Evolutionary conservation across 2,329 filamentous ascomycete genomes (phyloP).

Genomic region (Hypomyces perniciosus): DNA sequence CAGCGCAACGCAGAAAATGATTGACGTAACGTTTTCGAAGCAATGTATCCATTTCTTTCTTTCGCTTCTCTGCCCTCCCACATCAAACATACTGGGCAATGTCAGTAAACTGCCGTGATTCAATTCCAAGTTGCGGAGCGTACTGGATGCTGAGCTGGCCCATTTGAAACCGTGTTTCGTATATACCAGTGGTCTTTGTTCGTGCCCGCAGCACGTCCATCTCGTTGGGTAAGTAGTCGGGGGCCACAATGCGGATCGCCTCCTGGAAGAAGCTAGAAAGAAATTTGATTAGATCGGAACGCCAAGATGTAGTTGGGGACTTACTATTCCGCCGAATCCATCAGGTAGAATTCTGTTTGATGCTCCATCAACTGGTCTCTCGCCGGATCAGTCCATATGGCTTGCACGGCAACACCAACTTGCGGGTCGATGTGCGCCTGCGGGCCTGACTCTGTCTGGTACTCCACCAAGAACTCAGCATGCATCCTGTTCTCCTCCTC

Average conservation of each 20-base stretch:
- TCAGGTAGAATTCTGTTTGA: constrained; percentile 96
- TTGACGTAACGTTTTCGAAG: constrained; percentile 98
- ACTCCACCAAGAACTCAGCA: constrained; percentile 76
- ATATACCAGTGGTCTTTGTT: constrained; percentile 98
- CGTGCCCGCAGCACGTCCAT: constrained; percentile 91
- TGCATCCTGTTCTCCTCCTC: constrained; percentile 65
- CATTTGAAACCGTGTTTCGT: constrained; percentile 98
- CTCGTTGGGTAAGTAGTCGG: constrained; percentile 86
- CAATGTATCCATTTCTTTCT: constrained; percentile 99
- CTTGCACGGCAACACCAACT: constrained; percentile 76
- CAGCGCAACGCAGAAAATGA: constrained; percentile 96
- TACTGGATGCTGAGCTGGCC: constrained; percentile 98
- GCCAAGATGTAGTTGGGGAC: constrained; percentile 27
- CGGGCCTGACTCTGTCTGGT: constrained; percentile 85
- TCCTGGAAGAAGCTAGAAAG: constrained; percentile 84
- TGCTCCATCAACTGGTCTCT: constrained; percentile 81
- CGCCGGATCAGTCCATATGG: constrained; percentile 85
- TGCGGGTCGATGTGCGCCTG: constrained; percentile 75
- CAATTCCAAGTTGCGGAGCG: constrained; percentile 27
- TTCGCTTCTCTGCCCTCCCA: constrained; percentile 93
- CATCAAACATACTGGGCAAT: constrained; percentile 85
- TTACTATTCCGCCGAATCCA: constrained; percentile 99
- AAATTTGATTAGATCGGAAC: background rate
- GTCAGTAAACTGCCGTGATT: constrained; percentile 17
- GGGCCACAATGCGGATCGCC: constrained; percentile 72